Evolutionary conservation across 345 rosid species (phyloP), one percentile per base, ranked within the genome.

Genomic region (Corchorus olitorius): DNA sequence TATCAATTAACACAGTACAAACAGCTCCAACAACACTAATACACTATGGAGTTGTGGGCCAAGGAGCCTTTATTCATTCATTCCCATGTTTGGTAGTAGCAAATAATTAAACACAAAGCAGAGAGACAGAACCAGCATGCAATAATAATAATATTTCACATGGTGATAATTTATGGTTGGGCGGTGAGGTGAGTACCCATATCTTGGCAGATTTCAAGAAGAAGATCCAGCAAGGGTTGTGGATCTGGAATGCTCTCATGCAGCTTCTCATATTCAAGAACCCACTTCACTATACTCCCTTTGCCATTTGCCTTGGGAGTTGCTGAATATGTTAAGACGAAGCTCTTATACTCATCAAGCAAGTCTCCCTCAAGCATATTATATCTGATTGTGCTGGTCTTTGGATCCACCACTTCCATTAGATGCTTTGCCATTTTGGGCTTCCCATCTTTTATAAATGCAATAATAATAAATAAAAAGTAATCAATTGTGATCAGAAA

Each of bases 301-400:
- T 46, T 37, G 1, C 76, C 80, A 0, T 39, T 81, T 72, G 4
- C n/a, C 12, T 34, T 43, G 4, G 88, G 86, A 41, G 60, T 75
- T 4, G 76, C 85, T 46, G 81, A 43, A 39, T 69, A 13, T 0
- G 1, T 68, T 0, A 52, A 0, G 6, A 4, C 53, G 54, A 77
- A 79, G 41, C 37, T 52, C 75, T 86, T 86, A 77, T n/a, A 79
- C 27, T 86, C 86, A 53, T 83, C 76, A 74, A 73, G 3, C 41
- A 86, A 59, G 4, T 81, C 88, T 37, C 88, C 86, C 55, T 79
- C 88, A 2, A 81, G n/a, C 62, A 83, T 46, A 41, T 22, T 74
- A 63, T 49, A 54, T 49, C 43, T 74, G 59, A 22, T 75, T 6
- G 74, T 83, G 8, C 63, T 19, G 37, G 81, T 86, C 52, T 4